Evolutionary conservation across 1,284 basidiomycete genomes (phyloP).

Genomic region (Phylloboletellus chloephorus): DNA sequence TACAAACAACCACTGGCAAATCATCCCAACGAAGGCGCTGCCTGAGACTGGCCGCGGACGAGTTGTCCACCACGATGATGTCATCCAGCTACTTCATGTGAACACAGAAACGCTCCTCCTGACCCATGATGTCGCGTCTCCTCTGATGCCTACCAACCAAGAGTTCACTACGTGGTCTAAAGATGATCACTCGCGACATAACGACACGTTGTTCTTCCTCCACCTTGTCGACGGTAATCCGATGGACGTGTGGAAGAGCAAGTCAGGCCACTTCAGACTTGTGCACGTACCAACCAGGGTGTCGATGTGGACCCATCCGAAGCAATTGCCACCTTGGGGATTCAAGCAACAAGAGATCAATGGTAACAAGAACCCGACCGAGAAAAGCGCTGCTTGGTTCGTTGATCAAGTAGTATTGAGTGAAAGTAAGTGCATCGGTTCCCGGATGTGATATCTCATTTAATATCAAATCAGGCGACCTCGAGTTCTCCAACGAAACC

Average conservation of each 20-base stretch:
- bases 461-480: conserved; percentile 12
- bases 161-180: conserved; percentile 91
- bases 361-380: conserved; percentile 89
- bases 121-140: conserved; percentile 96
- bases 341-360: conserved; percentile 98
- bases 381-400: conserved; percentile 84
- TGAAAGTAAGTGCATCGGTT: conserved; percentile 48
- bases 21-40: conserved; percentile 89
- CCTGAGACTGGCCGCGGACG: conserved; percentile 86
- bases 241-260: conserved; percentile 84
- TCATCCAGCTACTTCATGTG: conserved; percentile 86
- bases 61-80: conserved; percentile 83
- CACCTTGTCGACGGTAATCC: conserved; percentile 67
- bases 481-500: conserved; percentile 16
- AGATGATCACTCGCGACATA: conserved; percentile 66
- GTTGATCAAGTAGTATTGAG: conserved; percentile 78
- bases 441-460: background rate
- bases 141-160: conserved; percentile 96
- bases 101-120: conserved; percentile 80
- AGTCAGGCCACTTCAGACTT: conserved; percentile 86
- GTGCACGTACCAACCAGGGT: conserved; percentile 89
- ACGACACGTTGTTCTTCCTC: conserved; percentile 85
- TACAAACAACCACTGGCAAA: conserved; percentile 93
- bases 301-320: conserved; percentile 87
- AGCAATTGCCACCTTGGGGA: conserved; percentile 91